These are phyloP conservation scores for Blastomyces gilchristii DNA, from an alignment of 2,329 filamentous ascomycete species.

Conservation along the genomic window DNA sequence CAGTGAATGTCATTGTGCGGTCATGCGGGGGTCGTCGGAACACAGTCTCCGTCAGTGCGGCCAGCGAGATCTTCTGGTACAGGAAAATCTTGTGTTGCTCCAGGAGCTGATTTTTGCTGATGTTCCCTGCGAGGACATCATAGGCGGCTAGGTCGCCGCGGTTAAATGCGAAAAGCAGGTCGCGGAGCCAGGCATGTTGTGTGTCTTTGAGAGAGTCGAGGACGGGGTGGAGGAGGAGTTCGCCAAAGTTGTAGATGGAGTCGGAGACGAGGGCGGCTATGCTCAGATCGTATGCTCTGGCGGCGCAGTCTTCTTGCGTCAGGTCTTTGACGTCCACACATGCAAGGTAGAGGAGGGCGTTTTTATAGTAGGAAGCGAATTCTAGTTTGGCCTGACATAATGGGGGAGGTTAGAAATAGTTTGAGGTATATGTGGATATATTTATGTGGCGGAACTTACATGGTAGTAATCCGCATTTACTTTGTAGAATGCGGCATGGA, in stretches of 20 bases:
- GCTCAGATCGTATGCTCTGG: constrained; percentile 82
- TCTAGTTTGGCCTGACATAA: constrained; percentile 59
- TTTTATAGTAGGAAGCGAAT: constrained; percentile 95
- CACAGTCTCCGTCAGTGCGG: constrained; percentile 87
- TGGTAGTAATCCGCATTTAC: constrained; percentile 93
- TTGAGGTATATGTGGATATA: neutral
- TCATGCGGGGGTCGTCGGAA: constrained; percentile 94
- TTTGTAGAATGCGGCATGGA: constrained; percentile 93
- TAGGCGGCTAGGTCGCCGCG: constrained; percentile 83
- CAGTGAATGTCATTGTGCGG: constrained; percentile 81
- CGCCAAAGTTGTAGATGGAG: constrained; percentile 98
- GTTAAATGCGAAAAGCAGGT: constrained; percentile 97
- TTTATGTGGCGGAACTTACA: constrained; percentile 32
- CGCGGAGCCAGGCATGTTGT: constrained; percentile 75
- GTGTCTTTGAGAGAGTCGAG: constrained; percentile 71
- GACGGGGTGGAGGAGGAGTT: constrained; percentile 94
- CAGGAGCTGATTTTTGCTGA: constrained; percentile 69
- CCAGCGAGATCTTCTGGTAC: constrained; percentile 96
- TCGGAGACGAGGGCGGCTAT: constrained; percentile 88
- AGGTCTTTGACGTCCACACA: constrained; percentile 79
- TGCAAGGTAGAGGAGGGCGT: constrained; percentile 91
- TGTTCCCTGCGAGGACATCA: constrained; percentile 69
- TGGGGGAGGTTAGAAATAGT: neutral
- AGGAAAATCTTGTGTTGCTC: constrained; percentile 71
- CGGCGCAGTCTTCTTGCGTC: constrained; percentile 61